Evolutionary conservation across 129 eudicot genomes (phyloP), one percentile per base, ranked within the genome.

Genomic region (Tanacetum coccineum): DNA sequence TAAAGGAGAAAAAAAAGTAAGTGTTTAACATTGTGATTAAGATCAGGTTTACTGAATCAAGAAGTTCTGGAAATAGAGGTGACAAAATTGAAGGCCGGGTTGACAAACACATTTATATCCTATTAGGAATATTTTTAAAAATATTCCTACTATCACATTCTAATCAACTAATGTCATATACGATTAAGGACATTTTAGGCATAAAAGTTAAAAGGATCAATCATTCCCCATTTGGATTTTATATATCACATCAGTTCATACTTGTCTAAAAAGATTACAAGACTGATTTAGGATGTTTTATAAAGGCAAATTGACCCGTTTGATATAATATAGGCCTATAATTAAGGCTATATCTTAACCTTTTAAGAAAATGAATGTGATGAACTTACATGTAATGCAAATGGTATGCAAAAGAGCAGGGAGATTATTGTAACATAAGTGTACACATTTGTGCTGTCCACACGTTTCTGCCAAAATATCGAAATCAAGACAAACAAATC

Each of bases 381-480:
- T 6, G 0, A 17, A 80, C 97, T 87, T 67, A 90, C 97, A 72
- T 87, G 79, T 26, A 87, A 21, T 48, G 97, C 97, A 3, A 95
- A 92, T 21, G 97, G 97, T 50, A 87, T 69, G 72, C 92, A 84
- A 77, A 90, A 80, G 42, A 90, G 20, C 74, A 90, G 86, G 1
- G 97, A 91, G 3, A 90, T 90, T 47, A 90, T 87, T 30, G 97
- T 78, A 76, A 90, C 87, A 83, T 90, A 90, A 32, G 97, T 95
- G 51, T 90, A 90, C 79, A 90, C 56, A 64, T 90, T 90, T 17
- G 97, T 90, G 70, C 95, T 87, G 25, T 90, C 97, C 97, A 90
- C 84, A 67, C 70, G 85, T 62, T 92, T 90, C 95, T 90, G 92
- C 12, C 42, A 59, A 59, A 57, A 9, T 22, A 57, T 25, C 18